Conservation (phyloP, 2,329 filamentous ascomycete genomes). For the Fusarium beomiforme region DNA sequence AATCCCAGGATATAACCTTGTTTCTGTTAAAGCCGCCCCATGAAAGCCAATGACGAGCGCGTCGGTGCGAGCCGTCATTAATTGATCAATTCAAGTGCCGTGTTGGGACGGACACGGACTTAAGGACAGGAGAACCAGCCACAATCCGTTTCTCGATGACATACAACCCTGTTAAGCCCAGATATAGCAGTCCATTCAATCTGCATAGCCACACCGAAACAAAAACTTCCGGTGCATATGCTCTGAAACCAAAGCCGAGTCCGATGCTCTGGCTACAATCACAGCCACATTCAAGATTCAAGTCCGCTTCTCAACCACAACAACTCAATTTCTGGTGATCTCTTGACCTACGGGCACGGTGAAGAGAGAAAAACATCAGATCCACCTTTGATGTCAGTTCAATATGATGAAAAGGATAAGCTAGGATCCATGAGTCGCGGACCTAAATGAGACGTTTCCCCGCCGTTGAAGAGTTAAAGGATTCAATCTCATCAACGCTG, state of each 20-base stretch:
- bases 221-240: not conserved
- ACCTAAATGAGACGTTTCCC: slow-evolving; percentile 16
- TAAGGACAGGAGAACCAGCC: slow-evolving; percentile 1
- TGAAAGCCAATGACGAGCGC: not conserved
- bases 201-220: slow-evolving; percentile 1
- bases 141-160: not conserved
- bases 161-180: not conserved
- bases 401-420: slow-evolving; percentile 2
- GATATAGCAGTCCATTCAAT: not conserved
- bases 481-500: not conserved
- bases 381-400: not conserved
- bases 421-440: not conserved
- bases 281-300: slow-evolving; percentile 10
- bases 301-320: slow-evolving; percentile 10
- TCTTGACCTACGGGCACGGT: slow-evolving; percentile 13
- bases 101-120: slow-evolving; percentile 25
- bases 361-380: not conserved
- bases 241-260: slow-evolving; percentile 6
- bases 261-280: not conserved
- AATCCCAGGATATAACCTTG: not conserved
- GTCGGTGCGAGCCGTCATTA: not conserved
- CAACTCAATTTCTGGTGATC: not conserved
- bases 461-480: slow-evolving; percentile 7
- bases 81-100: not conserved
- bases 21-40: not conserved